These are phyloP conservation scores for Neolecta irregularis DNA, from an alignment of 1,139 yeast species.

Conservation along the genomic window DNA sequence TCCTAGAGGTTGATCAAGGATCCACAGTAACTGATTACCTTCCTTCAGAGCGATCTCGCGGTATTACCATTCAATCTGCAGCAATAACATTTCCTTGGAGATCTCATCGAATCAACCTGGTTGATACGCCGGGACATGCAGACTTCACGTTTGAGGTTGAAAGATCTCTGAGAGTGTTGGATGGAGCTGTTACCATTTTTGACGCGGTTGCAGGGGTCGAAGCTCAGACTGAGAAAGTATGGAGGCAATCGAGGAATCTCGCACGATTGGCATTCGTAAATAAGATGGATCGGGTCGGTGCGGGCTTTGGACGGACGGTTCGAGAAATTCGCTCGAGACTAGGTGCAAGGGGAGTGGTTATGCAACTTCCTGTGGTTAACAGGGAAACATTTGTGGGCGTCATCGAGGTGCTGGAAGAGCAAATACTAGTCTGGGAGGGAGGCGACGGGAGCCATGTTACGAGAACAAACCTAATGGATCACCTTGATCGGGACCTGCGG, in stretches of 20 bases:
- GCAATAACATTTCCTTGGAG: conserved; percentile 90
- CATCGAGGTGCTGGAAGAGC: conserved; percentile 58
- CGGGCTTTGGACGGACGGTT: conserved; percentile 83
- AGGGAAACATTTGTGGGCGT: conserved; percentile 48
- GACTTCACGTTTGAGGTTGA: conserved; percentile 93
- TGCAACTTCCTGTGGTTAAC: conserved; percentile 64
- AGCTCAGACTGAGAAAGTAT: conserved; percentile 93
- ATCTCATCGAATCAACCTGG: conserved; percentile 53
- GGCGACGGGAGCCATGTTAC: conserved; percentile 37
- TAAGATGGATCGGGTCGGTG: conserved; percentile 94
- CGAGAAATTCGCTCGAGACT: conserved; percentile 68
- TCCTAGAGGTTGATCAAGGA: conserved; percentile 68
- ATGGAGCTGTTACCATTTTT: conserved; percentile 81
- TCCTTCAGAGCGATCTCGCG: conserved; percentile 81
- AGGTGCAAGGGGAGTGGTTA: conserved; percentile 54
- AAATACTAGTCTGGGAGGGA: conserved; percentile 43
- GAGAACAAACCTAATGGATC: conserved; percentile 30
- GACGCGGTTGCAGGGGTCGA: conserved; percentile 98
- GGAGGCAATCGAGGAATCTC: conserved; percentile 71
- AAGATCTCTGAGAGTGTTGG: conserved; percentile 73
- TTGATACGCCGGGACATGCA: conserved; percentile 98
- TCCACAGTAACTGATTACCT: conserved; percentile 90
- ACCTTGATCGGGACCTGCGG: conserved; percentile 21
- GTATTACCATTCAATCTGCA: conserved; percentile 92
- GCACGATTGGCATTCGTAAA: conserved; percentile 73